These are phyloP conservation scores for Akanthomyces lecanii DNA, from an alignment of 2,329 filamentous ascomycete species.

Conservation along the genomic window DNA sequence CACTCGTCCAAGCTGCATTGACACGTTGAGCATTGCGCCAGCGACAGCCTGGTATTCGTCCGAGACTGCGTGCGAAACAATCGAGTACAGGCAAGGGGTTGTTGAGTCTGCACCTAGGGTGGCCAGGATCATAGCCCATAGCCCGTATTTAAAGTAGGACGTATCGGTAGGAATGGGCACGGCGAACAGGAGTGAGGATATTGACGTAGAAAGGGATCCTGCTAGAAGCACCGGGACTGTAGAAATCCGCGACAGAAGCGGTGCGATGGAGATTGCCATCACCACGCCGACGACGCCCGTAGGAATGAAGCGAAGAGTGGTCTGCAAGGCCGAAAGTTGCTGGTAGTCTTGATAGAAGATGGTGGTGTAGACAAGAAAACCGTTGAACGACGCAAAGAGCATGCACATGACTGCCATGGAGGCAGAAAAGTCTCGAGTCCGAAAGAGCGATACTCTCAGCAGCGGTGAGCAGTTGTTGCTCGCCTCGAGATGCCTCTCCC, in stretches of 20 bases:
- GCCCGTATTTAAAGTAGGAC: conserved; percentile 57
- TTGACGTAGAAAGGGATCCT: no score
- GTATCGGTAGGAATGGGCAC: conserved; percentile 48
- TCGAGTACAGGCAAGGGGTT: background rate
- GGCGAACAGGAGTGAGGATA: no score
- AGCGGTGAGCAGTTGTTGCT: background rate
- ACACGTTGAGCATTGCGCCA: no score
- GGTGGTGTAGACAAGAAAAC: conserved; percentile 58
- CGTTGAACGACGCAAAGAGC: conserved; percentile 61
- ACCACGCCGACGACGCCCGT: no score
- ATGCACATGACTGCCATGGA: conserved; percentile 58
- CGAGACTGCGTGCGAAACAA: background rate
- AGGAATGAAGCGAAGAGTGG: no score
- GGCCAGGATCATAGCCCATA: conserved; percentile 55
- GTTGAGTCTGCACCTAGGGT: background rate
- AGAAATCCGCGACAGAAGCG: no score
- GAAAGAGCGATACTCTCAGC: conserved; percentile 59
- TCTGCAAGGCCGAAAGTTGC: conserved; percentile 33
- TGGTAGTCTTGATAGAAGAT: conserved; percentile 63
- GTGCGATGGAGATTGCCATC: no score
- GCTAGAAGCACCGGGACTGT: no score
- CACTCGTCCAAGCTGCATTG: no score
- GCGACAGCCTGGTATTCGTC: background rate
- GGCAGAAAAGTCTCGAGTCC: conserved; percentile 48
- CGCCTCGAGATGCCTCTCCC: conserved; percentile 40